Evolutionary conservation across 2,329 filamentous ascomycete species (phyloP).

Genomic region (Penicillium digitatum): DNA sequence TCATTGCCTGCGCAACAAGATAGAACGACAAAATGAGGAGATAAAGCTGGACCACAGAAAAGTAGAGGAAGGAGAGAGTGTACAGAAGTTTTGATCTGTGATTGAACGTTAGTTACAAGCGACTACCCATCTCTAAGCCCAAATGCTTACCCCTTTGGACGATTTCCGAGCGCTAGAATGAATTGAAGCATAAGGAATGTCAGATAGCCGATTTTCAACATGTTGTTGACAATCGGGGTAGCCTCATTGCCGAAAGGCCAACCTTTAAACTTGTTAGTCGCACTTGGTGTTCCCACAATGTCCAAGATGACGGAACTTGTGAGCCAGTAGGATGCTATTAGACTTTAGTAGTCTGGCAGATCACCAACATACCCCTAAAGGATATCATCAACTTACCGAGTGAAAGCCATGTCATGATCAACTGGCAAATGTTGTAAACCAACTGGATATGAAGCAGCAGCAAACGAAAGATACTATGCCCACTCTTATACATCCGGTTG

Average conservation of each 20-base stretch:
- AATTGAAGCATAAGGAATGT: slow-evolving; percentile 89
- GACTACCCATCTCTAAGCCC: not conserved
- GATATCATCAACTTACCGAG: slow-evolving; percentile 42
- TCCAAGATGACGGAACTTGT: slow-evolving; percentile 97
- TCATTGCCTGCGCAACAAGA: slow-evolving; percentile 72
- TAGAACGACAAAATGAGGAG: slow-evolving; percentile 51
- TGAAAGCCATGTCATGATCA: slow-evolving; percentile 82
- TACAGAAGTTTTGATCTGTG: slow-evolving; percentile 74
- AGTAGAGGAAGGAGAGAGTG: slow-evolving; percentile 79
- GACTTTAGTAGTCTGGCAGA: slow-evolving; percentile 38
- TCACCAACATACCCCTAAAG: not conserved
- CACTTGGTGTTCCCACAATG: slow-evolving; percentile 70
- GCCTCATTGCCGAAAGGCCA: slow-evolving; percentile 86
- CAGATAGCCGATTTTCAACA: slow-evolving; percentile 84
- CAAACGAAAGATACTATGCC: slow-evolving; percentile 93
- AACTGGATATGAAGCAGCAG: slow-evolving; percentile 94
- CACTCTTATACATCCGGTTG: slow-evolving; percentile 91
- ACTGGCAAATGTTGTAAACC: slow-evolving; percentile 82
- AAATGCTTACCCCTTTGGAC: slow-evolving; percentile 66
- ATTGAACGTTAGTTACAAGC: not conserved
- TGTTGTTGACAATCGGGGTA: slow-evolving; percentile 82
- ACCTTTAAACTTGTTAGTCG: slow-evolving; percentile 52
- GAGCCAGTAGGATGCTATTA: slow-evolving; percentile 79
- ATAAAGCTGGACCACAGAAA: slow-evolving; percentile 69
- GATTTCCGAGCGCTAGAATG: slow-evolving; percentile 87